Evolutionary conservation across 257 asterid species (phyloP).

Genomic region (Salvia miltiorrhiza): DNA sequence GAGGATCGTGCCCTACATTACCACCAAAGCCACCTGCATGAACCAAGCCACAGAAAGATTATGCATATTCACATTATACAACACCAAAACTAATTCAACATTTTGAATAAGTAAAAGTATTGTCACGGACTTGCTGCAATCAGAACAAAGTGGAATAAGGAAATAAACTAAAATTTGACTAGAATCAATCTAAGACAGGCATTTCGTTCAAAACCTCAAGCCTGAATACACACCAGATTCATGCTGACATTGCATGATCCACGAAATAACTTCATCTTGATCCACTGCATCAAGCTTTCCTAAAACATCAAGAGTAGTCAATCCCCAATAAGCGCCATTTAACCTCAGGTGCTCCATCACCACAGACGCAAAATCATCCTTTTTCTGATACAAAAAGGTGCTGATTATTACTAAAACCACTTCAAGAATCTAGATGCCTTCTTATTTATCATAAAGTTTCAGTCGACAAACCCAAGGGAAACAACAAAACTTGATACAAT

Average conservation of each 20-base stretch:
- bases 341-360: slow-evolving; percentile 87
- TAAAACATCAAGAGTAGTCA: slow-evolving; percentile 76
- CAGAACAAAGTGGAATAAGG: not conserved
- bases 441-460: not conserved
- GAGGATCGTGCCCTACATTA: slow-evolving; percentile 92
- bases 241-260: slow-evolving; percentile 92
- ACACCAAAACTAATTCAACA: slow-evolving; percentile 4
- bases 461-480: not conserved
- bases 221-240: slow-evolving; percentile 67
- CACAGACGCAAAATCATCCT: slow-evolving; percentile 74
- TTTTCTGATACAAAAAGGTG: slow-evolving; percentile 41
- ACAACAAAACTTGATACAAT: not conserved
- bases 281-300: slow-evolving; percentile 76
- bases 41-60: slow-evolving; percentile 1
- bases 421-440: not conserved
- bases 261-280: slow-evolving; percentile 70
- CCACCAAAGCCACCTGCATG: slow-evolving; percentile 92
- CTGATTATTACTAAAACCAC: not conserved
- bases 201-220: slow-evolving; percentile 1
- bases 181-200: not conserved
- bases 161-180: not conserved
- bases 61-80: not conserved
- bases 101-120: not conserved
- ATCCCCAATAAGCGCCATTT: slow-evolving; percentile 97
- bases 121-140: not conserved